phyloP scores from a whole-genome alignment of 1,284 basidiomycete species.

The Rhodotorula sp. region DNA sequence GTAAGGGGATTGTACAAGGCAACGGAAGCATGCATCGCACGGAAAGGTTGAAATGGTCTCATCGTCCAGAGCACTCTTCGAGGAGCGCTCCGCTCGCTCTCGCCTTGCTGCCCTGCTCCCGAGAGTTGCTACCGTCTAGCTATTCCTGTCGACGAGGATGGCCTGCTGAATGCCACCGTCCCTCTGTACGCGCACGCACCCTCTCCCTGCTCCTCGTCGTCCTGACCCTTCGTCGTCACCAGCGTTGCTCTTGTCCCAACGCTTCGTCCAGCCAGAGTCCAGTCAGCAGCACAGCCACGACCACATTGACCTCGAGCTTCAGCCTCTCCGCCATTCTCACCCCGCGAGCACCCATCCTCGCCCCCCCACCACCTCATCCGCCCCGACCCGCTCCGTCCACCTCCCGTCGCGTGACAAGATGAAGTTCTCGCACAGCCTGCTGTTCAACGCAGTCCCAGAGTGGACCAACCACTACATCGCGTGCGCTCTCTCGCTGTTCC shows the following conservation, averaged over 20 bases:
- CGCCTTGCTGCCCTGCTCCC: too few species aligned
- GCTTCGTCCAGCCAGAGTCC: not conserved
- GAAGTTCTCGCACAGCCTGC: conserved; percentile 66
- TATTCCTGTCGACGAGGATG: not conserved
- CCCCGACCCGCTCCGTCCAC: not conserved
- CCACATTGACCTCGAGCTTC: conserved; percentile 4
- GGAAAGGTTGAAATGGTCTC: too few species aligned
- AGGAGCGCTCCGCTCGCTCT: too few species aligned
- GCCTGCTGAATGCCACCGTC: not conserved
- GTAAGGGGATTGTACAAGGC: too few species aligned
- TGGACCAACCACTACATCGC: conserved; percentile 94
- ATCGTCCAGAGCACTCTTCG: too few species aligned
- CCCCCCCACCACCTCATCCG: not conserved
- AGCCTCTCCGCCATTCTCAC: conserved; percentile 5
- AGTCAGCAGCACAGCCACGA: not conserved
- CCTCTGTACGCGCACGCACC: not conserved
- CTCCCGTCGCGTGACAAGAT: conserved; percentile 28
- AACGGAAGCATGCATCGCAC: too few species aligned
- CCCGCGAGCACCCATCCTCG: not conserved
- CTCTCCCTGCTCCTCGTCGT: not conserved
- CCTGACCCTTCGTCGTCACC: not conserved
- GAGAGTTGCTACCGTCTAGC: too few species aligned
- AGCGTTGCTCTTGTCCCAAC: not conserved
- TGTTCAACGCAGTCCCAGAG: conserved; percentile 90
- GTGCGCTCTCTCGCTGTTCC: conserved; percentile 54